These are phyloP conservation scores for Gyrodon lividus DNA, from an alignment of 768 basidiomycete genomes.

Conservation along the genomic window DNA sequence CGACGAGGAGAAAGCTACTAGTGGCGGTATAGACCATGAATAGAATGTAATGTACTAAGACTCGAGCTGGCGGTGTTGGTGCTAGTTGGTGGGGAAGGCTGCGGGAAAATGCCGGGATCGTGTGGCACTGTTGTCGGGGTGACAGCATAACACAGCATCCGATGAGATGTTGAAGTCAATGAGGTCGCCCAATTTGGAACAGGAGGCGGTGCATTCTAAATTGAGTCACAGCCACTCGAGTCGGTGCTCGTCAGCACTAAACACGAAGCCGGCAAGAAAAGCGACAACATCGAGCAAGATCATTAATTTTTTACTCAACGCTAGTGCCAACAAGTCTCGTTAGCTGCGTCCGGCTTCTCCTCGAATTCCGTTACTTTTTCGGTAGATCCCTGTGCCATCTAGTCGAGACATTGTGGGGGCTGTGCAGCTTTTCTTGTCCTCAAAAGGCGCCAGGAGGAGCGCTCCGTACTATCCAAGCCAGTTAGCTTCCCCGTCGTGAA, in stretches of 20 bases:
- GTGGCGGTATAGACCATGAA: background rate
- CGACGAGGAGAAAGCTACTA: background rate
- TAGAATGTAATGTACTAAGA: too few relatives aligned
- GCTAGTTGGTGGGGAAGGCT: background rate
- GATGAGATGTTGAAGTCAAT: conserved; percentile 10
- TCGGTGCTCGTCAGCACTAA: conserved; percentile 37
- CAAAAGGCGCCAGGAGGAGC: conserved; percentile 18
- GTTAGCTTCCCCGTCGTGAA: conserved; percentile 10
- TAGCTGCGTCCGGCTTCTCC: conserved; percentile 11
- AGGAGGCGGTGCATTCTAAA: conserved; percentile 33
- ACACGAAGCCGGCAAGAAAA: conserved; percentile 13
- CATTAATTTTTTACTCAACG: background rate
- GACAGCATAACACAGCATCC: conserved; percentile 23
- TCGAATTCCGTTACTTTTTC: background rate
- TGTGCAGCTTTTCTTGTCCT: conserved; percentile 10
- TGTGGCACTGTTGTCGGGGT: background rate
- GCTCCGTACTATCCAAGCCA: conserved; percentile 3
- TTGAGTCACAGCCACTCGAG: conserved; percentile 35
- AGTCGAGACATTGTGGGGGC: conserved; percentile 10
- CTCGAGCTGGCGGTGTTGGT: background rate
- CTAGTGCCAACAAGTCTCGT: background rate
- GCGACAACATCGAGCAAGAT: conserved; percentile 10
- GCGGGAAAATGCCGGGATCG: conserved; percentile 8
- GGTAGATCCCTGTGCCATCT: background rate
- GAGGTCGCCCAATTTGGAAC: conserved; percentile 14